Evolutionary conservation across 805 yeast genomes (phyloP).

Genomic region (Suhomyces sp.): DNA sequence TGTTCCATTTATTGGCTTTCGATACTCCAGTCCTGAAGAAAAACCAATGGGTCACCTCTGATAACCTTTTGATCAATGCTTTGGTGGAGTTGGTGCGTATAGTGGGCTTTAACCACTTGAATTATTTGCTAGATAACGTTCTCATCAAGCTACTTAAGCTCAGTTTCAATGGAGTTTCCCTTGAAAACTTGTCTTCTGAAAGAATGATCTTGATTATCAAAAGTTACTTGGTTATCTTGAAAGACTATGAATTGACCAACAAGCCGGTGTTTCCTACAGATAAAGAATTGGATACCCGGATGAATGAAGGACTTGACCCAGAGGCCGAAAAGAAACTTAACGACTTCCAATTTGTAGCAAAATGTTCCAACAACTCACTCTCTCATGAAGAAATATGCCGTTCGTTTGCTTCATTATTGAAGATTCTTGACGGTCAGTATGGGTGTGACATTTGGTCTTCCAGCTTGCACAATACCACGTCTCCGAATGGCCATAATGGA

Average conservation of each 20-base stretch:
- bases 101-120: conserved; percentile 75
- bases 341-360: conserved; percentile 42
- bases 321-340: conserved; percentile 9
- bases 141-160: conserved; percentile 64
- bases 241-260: conserved; percentile 52
- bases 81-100: conserved; percentile 72
- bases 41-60: conserved; percentile 74
- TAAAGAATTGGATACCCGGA: conserved; percentile 25
- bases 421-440: conserved; percentile 56
- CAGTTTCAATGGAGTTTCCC: conserved; percentile 53
- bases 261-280: conserved; percentile 76
- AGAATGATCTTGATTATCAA: conserved; percentile 64
- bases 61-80: conserved; percentile 58
- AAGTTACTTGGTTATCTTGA: conserved; percentile 68
- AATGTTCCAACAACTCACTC: conserved; percentile 43
- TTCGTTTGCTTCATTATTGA: conserved; percentile 52
- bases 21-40: conserved; percentile 46
- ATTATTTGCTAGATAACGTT: conserved; percentile 75
- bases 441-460: conserved; percentile 39
- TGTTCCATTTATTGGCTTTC: conserved; percentile 57
- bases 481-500: conserved; percentile 1
- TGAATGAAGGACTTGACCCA: background rate
- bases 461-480: background rate
- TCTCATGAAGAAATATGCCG: conserved; percentile 71
- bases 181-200: conserved; percentile 70